Evolutionary conservation across 2,329 filamentous ascomycete species (phyloP).

Genomic region (Calonectria pseudoturangicola): DNA sequence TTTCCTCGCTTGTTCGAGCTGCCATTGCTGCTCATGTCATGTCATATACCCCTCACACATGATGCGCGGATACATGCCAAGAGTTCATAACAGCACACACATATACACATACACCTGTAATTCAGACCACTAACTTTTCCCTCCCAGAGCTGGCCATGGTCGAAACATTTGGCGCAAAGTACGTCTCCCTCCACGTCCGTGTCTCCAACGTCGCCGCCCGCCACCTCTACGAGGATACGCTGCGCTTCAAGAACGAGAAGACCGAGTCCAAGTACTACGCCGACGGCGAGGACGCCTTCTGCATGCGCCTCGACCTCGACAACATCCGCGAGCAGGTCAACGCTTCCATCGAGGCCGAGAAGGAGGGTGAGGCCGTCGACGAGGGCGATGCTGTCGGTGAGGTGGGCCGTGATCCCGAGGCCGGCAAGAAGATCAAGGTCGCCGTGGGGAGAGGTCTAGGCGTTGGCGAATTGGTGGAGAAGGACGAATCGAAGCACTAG

Average conservation of each 20-base stretch:
- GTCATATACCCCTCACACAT: not conserved
- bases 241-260: constrained; percentile 92
- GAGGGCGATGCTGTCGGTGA: constrained; percentile 84
- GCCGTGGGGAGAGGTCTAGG: constrained; percentile 88
- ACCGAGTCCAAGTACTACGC: constrained; percentile 95
- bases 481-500: constrained; percentile 72
- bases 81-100: not conserved
- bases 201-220: constrained; percentile 94
- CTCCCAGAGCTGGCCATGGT: constrained; percentile 92
- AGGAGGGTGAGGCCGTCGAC: constrained; percentile 66
- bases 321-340: constrained; percentile 72
- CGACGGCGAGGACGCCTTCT: constrained; percentile 96
- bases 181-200: constrained; percentile 97
- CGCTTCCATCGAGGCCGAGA: constrained; percentile 62
- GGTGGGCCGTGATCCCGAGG: constrained; percentile 70
- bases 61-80: constrained; percentile 13
- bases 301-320: constrained; percentile 91
- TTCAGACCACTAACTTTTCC: not conserved
- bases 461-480: constrained; percentile 86
- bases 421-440: constrained; percentile 78
- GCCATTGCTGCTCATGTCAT: constrained; percentile 8
- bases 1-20: constrained; percentile 19
- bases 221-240: constrained; percentile 92
- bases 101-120: no score
- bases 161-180: constrained; percentile 92